Evolutionary conservation across 331 rosid species (phyloP).

Genomic region (Malus hybrid): DNA sequence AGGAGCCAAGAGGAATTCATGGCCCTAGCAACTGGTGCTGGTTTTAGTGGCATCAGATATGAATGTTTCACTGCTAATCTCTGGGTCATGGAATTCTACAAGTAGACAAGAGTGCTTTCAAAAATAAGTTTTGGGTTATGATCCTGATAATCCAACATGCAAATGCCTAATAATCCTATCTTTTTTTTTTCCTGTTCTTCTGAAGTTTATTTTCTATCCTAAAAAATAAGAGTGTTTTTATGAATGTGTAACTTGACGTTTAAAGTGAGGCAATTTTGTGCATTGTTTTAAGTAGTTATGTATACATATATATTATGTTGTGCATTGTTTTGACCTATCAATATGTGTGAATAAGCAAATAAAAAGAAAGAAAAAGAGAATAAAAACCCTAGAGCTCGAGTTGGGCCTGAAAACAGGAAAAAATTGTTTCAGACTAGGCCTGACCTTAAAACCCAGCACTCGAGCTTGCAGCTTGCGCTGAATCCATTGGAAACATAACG

Average conservation of each 20-base stretch:
- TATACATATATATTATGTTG: neutral
- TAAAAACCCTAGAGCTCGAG: no score
- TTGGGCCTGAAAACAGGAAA: no score
- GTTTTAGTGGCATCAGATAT: slow-evolving; percentile 22
- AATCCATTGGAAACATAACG: no score
- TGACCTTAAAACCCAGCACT: no score
- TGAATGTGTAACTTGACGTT: neutral
- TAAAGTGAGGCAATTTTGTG: neutral
- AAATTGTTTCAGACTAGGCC: no score
- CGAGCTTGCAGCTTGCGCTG: no score
- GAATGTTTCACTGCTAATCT: slow-evolving; percentile 3
- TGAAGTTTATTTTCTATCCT: neutral
- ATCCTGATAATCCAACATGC: neutral
- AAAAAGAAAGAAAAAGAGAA: no score
- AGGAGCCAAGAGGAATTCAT: slow-evolving; percentile 22
- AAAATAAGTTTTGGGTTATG: neutral
- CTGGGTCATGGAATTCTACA: slow-evolving; percentile 43
- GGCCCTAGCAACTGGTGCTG: slow-evolving; percentile 7
- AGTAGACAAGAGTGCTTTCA: slow-evolving; percentile 8
- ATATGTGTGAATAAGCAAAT: no score
- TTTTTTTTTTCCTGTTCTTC: neutral
- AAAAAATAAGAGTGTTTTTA: neutral
- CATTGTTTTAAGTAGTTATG: neutral
- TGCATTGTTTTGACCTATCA: no score
- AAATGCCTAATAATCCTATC: neutral